These are phyloP conservation scores for Sarocladium strictum DNA, from an alignment of 2,329 filamentous ascomycete genomes.

Conservation along the genomic window DNA sequence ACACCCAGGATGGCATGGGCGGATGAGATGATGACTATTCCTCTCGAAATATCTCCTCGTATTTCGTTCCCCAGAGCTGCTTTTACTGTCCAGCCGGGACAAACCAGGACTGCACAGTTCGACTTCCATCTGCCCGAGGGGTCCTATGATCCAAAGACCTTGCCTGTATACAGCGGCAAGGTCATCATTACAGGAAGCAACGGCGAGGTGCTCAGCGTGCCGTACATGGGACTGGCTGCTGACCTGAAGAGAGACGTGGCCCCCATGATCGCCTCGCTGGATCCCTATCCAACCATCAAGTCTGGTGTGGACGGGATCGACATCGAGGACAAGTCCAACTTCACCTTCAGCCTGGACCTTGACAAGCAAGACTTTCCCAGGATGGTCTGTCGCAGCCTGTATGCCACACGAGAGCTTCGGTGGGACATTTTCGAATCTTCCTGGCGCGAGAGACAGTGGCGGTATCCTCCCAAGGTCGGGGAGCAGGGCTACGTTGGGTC, in stretches of 20 bases:
- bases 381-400: background rate
- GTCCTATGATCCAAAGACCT: background rate
- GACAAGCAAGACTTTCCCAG: background rate
- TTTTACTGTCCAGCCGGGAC: background rate
- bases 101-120: background rate
- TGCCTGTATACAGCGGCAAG: constrained; percentile 27
- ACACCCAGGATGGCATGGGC: background rate
- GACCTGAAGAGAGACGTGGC: too few species aligned
- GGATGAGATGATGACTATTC: constrained; percentile 17
- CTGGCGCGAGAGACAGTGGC: background rate
- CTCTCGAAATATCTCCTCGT: background rate
- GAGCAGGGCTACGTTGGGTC: constrained; percentile 4
- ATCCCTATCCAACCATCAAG: too few species aligned
- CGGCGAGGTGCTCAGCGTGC: constrained; percentile 23
- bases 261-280: too few species aligned
- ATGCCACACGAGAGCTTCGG: background rate
- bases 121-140: background rate
- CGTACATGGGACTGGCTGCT: constrained; percentile 24
- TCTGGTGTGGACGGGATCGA: too few species aligned
- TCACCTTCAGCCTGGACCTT: background rate
- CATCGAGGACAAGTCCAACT: background rate
- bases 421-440: background rate
- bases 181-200: constrained; percentile 23
- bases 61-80: constrained; percentile 11
- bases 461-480: background rate